These are phyloP conservation scores for Fusarium domesticum DNA, from an alignment of 2,329 filamentous ascomycete species.

Conservation along the genomic window DNA sequence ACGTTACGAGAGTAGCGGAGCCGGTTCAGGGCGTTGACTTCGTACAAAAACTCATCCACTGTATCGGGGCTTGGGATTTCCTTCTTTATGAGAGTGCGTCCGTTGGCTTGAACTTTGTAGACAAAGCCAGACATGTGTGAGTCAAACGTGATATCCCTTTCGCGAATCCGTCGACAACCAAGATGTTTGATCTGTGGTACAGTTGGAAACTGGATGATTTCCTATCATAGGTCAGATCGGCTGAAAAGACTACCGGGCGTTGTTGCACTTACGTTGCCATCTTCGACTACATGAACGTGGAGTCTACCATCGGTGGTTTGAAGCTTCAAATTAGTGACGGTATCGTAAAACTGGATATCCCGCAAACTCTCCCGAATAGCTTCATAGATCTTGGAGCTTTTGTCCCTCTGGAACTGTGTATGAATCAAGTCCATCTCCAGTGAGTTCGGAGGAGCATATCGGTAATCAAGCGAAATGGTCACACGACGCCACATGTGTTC, in stretches of 20 bases:
- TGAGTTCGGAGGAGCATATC: conserved; percentile 73
- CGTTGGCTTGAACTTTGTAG: conserved; percentile 78
- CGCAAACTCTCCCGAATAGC: conserved; percentile 85
- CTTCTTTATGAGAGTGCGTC: conserved; percentile 82
- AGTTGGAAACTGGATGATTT: conserved; percentile 84
- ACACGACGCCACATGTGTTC: conserved; percentile 80
- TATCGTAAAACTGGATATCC: conserved; percentile 96
- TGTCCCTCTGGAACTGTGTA: conserved; percentile 82
- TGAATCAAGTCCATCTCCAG: conserved; percentile 78
- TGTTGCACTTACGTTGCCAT: conserved; percentile 63
- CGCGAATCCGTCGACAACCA: conserved; percentile 59
- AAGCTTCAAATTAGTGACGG: conserved; percentile 92
- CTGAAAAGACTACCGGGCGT: background rate
- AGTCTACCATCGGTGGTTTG: conserved; percentile 83
- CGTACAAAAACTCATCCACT: conserved; percentile 94
- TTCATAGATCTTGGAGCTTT: conserved; percentile 90
- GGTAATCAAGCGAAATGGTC: conserved; percentile 92
- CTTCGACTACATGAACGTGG: conserved; percentile 97
- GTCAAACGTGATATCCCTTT: conserved; percentile 78
- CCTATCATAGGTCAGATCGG: conserved; percentile 42
- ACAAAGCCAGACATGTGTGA: conserved; percentile 96
- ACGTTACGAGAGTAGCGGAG: conserved; percentile 72
- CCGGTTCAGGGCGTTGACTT: conserved; percentile 88
- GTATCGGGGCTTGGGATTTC: conserved; percentile 95
- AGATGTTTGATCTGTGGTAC: conserved; percentile 73